Base-by-base conservation (phyloP, 495 filamentous ascomycete species). In the Penicillium alfredii region DNA sequence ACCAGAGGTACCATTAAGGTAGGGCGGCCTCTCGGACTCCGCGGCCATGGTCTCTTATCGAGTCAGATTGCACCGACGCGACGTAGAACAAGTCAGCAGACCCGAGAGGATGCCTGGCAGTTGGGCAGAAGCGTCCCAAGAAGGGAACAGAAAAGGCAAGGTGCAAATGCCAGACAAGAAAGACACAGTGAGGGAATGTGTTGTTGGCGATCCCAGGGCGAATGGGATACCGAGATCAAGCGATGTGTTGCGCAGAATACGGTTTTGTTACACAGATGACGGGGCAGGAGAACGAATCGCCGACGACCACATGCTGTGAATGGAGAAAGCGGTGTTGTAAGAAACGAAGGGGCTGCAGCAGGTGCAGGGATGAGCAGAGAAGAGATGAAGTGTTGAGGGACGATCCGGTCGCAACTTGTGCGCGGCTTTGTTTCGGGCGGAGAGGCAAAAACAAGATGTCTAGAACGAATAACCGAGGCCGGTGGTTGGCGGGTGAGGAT, bases 21-120 rank as follows among this genome's bases (percentile, higher is more conserved):
- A 53, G 56, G 65, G 60, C 60, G 51, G 54, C 61, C 64, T 66
- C 56, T 66, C 63, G 53, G 64, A 62, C 46, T 63, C 61, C 55
- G 62, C 57, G 51, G 62, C 57, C 65, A 67, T 69, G 55, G 45
- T 53, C 52, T 34, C 38, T n/a, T 53, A 47, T 52, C 50, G 47
- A 59, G 55, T 53, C 56, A 58, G 48, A 33, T 33, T 48, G 24
- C 21, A 32, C 54, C 56, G 56, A 63, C 56, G 45, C 53, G 52
- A 58, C 43, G 40, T 44, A 51, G 50, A 60, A 4, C 58, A 54
- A 64, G 55, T 61, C 61, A 69, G 57, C 49, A 56, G 51, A 59
- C 53, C 64, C 57, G 50, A 60, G 61, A 61, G 55, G 53, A 47
- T 51, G 55, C 55, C 54, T 21, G 39, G 35, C 35, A 58, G 53